Evolutionary conservation across 2,329 filamentous ascomycete genomes (phyloP), one percentile per base, ranked within the genome.

Genomic region (Hymenoscyphus fraxineus): DNA sequence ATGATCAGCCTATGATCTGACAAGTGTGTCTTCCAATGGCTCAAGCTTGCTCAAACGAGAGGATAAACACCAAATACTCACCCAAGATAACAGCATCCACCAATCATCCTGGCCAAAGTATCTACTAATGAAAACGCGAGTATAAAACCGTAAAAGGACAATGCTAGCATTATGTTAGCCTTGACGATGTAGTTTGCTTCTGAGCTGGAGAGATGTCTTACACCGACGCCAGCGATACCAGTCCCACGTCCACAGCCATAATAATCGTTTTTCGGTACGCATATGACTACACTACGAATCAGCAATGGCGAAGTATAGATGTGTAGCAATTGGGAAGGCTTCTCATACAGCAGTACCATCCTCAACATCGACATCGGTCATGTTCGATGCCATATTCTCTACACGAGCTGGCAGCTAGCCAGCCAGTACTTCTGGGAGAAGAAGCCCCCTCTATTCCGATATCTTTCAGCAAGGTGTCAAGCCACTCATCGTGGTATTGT

Each of bases 101-200:
- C 58, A 64, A 40, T 64, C 62, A 44, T 64, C 62, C 12, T 32
- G 55, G 10, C 62, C 62, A 54, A 64, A 40, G 38, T 64, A 60
- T 57, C 35, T 58, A 22, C 41, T 64, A 47, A 64, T 60, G 9
- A 22, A 15, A 32, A 39, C 10, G 55, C 62, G 51, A 10, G 62
- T 64, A 38, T 64, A 64, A 47, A 64, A 64, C 19, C 62, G 38
- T 7, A 64, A 22, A 22, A 56, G 13, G 5, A 64, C 58, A 15
- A 60, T 47, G 6, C 35, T 35, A 35, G 35, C 35, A 35, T 9
- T 35, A 3, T 35, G 6, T 35, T 35, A 35, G 35, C 35, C 35
- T 35, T 35, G 35, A 35, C 35, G 35, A 7, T 35, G 35, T 35
- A 10, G 9, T 35, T 6, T 35, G 35, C 35, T 35, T 35, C 9